Percentiles rank a stretch among this genome's conserved stretches.
Evolutionary conservation across 2,329 filamentous ascomycete species (phyloP).

Genomic region (Raffaelea arxii): DNA sequence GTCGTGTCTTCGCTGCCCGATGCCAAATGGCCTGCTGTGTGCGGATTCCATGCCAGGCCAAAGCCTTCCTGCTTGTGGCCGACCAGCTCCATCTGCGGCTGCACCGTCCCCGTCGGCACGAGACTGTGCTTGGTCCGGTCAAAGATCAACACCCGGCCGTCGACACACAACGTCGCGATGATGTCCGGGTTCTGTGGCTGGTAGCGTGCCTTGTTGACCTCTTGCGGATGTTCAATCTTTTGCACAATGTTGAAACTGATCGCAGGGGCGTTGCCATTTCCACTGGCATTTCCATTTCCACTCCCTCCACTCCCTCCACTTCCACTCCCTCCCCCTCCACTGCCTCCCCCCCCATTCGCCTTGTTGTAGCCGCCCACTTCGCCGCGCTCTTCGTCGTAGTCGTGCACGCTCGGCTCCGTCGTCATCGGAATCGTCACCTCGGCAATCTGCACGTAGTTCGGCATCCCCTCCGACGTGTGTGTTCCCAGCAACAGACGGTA

Average conservation of each 20-base stretch:
- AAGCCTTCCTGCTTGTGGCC: slow-evolving; percentile 88
- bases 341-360: slow-evolving; percentile 17
- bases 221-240: slow-evolving; percentile 90
- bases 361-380: slow-evolving; percentile 92
- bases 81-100: slow-evolving; percentile 73
- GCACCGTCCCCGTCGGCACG: slow-evolving; percentile 62
- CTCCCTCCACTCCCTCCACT: background rate
- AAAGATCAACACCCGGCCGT: slow-evolving; percentile 84
- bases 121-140: slow-evolving; percentile 90
- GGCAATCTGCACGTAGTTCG: slow-evolving; percentile 91
- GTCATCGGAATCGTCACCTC: slow-evolving; percentile 86
- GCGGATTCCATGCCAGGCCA: slow-evolving; percentile 85
- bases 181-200: slow-evolving; percentile 96
- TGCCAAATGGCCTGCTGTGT: slow-evolving; percentile 68
- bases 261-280: slow-evolving; percentile 44
- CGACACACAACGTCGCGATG: slow-evolving; percentile 84
- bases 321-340: slow-evolving; percentile 20
- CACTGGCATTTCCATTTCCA: no score
- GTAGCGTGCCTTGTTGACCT: slow-evolving; percentile 97
- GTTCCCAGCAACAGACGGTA: slow-evolving; percentile 91
- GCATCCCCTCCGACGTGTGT: slow-evolving; percentile 76
- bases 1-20: slow-evolving; percentile 90
- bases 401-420: slow-evolving; percentile 60
- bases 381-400: slow-evolving; percentile 85
- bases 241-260: slow-evolving; percentile 90